Evolutionary conservation across 2,329 filamentous ascomycete species (phyloP), one percentile per base, ranked within the genome.

Genomic region (Sporothrix brunneoviolacea): DNA sequence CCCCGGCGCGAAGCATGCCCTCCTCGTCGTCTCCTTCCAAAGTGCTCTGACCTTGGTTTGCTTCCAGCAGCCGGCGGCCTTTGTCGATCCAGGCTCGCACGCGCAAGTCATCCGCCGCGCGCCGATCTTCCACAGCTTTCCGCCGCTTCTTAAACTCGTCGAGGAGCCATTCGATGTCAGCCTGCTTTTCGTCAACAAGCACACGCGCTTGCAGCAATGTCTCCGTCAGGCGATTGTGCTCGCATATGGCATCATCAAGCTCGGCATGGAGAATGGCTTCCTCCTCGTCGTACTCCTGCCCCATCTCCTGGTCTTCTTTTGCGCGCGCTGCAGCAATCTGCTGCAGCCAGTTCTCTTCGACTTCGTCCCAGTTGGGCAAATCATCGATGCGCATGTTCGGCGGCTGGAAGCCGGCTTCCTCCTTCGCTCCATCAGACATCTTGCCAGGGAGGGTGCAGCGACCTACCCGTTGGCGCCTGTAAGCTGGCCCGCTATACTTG

Each of bases 211-310:
- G 61, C 30, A 66, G 55, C n/a, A 73, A 60, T 6, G 62, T 60
- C n/a, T 66, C 68, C 9, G 68, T 62, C 5, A 70, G 54, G 7
- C 63, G 61, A 13, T 63, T 66, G 24, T 70, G 65, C 7, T 65
- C 61, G 38, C 67, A 63, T n/a, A 68, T 54, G 2, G 73, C 61
- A 21, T 67, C 54, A 16, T 65, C 63, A 1, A 51, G 65, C 58
- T 60, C 65, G 60, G 55, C 58, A 43, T 64, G 61, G 10, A 65
- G 56, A 13, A 60, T 56, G 1, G 60, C 54, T 12, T 61, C 61
- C 45, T 65, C 59, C 7, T 57, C 55, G 19, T 61, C 57, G 45
- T 65, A 66, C 15, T 67, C 62, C 22, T 62, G 57, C 22, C 67
- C 62, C 16, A 71, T 58, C 4, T 54, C 54, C 19, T 57, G 52